Base-by-base conservation (phyloP, 1,139 yeast species). In the Candida tropicalis region DNA sequence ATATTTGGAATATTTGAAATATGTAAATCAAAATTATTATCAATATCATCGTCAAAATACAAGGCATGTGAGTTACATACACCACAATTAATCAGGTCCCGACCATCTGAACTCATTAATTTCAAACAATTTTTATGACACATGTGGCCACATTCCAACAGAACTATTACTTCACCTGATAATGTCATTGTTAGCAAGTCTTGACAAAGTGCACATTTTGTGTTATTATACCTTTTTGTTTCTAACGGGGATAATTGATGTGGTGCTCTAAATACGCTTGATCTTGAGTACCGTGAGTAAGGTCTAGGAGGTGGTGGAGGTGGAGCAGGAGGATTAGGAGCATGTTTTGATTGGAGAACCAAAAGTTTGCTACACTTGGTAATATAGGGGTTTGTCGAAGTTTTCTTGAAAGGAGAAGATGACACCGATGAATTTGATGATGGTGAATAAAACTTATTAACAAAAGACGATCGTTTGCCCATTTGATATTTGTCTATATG, bases 91-190 rank as follows among this genome's bases (percentile, higher is more conserved):
- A 23, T 15, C 12, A n/a, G 10, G 7, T 6, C 17, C 3, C 17
- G 4, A 7, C 26, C 17, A 4, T 23, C 23, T 10, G 38, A 35
- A 11, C 12, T 15, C 37, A 48, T 41, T 34, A 48, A 38, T 18
- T 12, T 46, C 38, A 63, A 55, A 44, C 72, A 66, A 32, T 63
- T 63, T 39, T 60, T 54, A 45, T 66, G 72, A 39, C 67, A 62
- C 27, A 49, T 41, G 49, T 66, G 70, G 10, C 53, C 50, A 43
- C 72, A 66, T 4, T 58, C 52, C 33, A 66, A 52, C 37, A 56
- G 59, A 16, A 65, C 43, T n/a, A 59, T 46, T 12, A 51, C 53
- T 35, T 64, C 68, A 7, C 65, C 67, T 2, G 52, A 53, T 26
- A 51, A 35, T 1, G 42, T 42, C 32, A 48, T 34, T 9, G 43